Conservation (phyloP, 2,329 filamentous ascomycete species). For the Fusarium anguioides region DNA sequence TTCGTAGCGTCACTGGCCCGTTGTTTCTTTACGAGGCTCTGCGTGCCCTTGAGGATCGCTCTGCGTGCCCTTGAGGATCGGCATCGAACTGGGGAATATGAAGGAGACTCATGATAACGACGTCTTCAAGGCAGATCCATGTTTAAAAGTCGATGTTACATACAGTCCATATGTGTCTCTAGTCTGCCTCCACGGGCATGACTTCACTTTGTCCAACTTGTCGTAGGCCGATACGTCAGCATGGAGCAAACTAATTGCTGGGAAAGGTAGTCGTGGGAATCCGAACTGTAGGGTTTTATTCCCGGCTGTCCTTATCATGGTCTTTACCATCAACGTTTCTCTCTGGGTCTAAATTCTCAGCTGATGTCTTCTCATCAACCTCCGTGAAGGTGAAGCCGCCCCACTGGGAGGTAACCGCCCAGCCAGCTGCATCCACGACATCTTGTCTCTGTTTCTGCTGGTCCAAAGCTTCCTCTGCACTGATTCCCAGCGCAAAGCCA, state of each 20-base stretch:
- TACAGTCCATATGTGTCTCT: neutral
- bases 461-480: constrained; percentile 58
- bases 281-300: neutral
- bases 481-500: constrained; percentile 54
- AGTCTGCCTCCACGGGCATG: neutral
- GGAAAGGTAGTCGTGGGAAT: neutral
- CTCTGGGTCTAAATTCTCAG: neutral
- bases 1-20: neutral
- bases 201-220: neutral
- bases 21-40: neutral
- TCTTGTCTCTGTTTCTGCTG: constrained; percentile 54
- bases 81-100: neutral
- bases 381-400: constrained; percentile 59
- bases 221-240: constrained; percentile 11
- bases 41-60: neutral
- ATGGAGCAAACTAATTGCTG: neutral
- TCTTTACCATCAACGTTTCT: neutral
- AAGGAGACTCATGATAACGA: constrained; percentile 1
- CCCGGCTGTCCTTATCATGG: neutral
- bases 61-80: neutral
- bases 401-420: constrained; percentile 62
- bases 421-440: constrained; percentile 57
- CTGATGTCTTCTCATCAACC: neutral
- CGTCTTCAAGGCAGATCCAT: neutral
- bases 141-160: neutral